A percentile compares a stretch with the other conserved stretches of the same genome.
Conservation (phyloP, 2,329 filamentous ascomycete species). For the Ophiostoma sp. region DNA sequence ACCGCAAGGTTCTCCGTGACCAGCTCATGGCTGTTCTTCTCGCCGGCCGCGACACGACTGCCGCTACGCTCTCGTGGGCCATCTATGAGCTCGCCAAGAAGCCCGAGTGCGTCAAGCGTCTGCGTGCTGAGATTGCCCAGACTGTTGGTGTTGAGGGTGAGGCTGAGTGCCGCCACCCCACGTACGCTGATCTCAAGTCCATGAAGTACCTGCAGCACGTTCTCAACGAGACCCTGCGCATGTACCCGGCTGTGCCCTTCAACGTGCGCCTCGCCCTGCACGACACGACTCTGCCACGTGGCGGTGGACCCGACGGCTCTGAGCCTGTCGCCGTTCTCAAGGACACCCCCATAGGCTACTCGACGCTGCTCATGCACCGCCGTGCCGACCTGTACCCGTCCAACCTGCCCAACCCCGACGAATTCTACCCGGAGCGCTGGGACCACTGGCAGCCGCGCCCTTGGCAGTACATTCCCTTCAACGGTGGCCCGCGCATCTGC, state of each 20-base stretch:
- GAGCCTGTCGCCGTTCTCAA: constrained; percentile 66
- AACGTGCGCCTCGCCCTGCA: constrained; percentile 71
- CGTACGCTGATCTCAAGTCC: constrained; percentile 78
- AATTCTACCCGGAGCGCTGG: constrained; percentile 70
- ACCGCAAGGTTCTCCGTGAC: constrained; percentile 72
- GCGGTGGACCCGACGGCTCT: constrained; percentile 63
- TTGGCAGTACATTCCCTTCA: constrained; percentile 75
- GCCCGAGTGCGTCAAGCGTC: constrained; percentile 64
- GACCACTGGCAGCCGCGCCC: constrained; percentile 60
- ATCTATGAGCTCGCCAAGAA: constrained; percentile 78
- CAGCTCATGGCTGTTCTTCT: constrained; percentile 81
- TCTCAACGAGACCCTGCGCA: constrained; percentile 74
- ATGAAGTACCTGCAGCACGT: constrained; percentile 80
- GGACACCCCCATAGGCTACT: constrained; percentile 66
- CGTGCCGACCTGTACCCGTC: constrained; percentile 62
- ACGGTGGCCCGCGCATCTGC: constrained; percentile 71
- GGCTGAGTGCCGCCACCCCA: constrained; percentile 50
- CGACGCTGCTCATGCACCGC: constrained; percentile 71
- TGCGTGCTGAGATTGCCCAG: constrained; percentile 71
- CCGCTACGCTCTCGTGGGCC: constrained; percentile 75
- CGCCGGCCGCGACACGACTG: constrained; percentile 85
- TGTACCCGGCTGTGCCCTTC: constrained; percentile 78
- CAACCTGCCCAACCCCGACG: constrained; percentile 45
- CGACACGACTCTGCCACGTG: constrained; percentile 73
- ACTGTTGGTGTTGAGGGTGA: constrained; percentile 57